These are phyloP conservation scores for Talaromyces sp. DNA, from an alignment of 2,329 filamentous ascomycete genomes.

Conservation along the genomic window DNA sequence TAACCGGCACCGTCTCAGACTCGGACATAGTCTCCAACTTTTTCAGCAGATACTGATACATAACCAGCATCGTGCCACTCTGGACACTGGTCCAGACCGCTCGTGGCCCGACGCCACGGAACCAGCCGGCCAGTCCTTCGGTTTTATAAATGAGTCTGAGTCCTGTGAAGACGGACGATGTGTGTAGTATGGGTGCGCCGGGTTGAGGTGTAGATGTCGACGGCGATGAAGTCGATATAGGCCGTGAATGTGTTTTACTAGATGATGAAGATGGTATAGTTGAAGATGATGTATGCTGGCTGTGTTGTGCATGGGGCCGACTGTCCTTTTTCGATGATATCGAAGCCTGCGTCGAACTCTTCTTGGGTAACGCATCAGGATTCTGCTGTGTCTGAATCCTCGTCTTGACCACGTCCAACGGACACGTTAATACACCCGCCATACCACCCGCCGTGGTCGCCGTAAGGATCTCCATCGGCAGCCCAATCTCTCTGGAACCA, in stretches of 20 bases:
- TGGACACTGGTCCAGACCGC: conserved; percentile 97
- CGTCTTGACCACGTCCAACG: conserved; percentile 95
- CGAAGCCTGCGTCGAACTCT: conserved; percentile 26
- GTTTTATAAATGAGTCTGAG: conserved; percentile 83
- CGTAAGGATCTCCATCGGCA: conserved; percentile 80
- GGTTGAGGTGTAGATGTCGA: conserved; percentile 77
- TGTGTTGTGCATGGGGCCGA: conserved; percentile 14
- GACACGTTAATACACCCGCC: conserved; percentile 90
- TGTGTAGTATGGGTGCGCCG: conserved; percentile 76
- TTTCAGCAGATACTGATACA: conserved; percentile 84
- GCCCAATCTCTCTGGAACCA: conserved; percentile 76
- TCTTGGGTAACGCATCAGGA: conserved; percentile 38
- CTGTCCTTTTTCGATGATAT: conserved; percentile 30
- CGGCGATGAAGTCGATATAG: conserved; percentile 86
- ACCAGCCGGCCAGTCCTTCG: conserved; percentile 86
- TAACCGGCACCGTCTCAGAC: conserved; percentile 4
- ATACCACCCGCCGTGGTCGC: conserved; percentile 87
- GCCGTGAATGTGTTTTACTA: conserved; percentile 57
- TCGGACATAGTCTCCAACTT: conserved; percentile 61
- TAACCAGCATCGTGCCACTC: conserved; percentile 91
- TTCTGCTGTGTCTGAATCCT: conserved; percentile 89
- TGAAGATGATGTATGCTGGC: conserved; percentile 1
- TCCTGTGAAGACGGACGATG: conserved; percentile 82
- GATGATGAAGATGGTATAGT: conserved; percentile 22
- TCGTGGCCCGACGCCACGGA: conserved; percentile 87